Conservation (phyloP, 352 stramenopile species). For the Phytopythium boreale region DNA sequence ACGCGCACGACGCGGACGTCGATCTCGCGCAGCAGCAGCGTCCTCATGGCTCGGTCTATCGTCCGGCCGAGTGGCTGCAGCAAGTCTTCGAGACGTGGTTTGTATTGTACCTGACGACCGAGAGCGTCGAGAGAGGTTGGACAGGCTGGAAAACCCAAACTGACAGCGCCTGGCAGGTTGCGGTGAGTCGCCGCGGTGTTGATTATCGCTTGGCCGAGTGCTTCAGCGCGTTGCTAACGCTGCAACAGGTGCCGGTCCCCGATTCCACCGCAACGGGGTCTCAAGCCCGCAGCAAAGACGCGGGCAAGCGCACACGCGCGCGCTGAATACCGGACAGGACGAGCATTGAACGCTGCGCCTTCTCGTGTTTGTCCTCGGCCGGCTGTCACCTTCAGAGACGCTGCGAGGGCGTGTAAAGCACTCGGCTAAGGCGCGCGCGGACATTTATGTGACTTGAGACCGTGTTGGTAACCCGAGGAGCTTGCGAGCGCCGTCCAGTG, state of each 20-base stretch:
- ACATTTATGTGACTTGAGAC: not conserved
- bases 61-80: not conserved
- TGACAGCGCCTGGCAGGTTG: too few species aligned
- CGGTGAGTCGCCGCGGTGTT: not conserved
- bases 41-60: conserved; percentile 20
- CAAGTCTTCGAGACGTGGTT: not conserved
- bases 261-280: not conserved
- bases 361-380: not conserved
- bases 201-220: not conserved
- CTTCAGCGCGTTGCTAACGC: not conserved
- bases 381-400: not conserved
- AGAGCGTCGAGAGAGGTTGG: not conserved
- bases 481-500: not conserved
- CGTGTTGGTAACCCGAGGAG: not conserved
- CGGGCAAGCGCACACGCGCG: not conserved
- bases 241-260: not conserved
- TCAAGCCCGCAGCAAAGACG: not conserved
- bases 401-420: not conserved
- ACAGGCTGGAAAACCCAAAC: not conserved
- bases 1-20: conserved; percentile 43
- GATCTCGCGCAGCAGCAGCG: conserved; percentile 46
- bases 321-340: not conserved
- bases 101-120: not conserved
- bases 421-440: not conserved
- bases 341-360: not conserved